Evolutionary conservation across 2,329 filamentous ascomycete species (phyloP).

Genomic region (Tolypocladium capitatum): DNA sequence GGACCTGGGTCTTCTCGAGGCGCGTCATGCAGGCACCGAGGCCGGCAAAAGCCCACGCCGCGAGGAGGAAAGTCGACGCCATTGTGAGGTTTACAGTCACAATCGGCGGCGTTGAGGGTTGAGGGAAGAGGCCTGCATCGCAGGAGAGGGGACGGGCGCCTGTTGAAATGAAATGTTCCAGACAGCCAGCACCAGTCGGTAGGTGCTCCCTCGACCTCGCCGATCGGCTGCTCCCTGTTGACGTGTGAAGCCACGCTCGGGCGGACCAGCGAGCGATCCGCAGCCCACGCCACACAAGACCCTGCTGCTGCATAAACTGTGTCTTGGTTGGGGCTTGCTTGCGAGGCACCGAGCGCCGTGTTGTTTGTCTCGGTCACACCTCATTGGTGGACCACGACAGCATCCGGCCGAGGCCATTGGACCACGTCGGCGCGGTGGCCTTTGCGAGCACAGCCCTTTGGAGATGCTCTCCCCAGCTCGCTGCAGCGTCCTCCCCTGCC

Average conservation of each 20-base stretch:
- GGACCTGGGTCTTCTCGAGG: slow-evolving; percentile 13
- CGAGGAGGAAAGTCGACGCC: slow-evolving; percentile 5
- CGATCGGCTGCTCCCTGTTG: background rate
- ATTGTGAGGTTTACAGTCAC: slow-evolving; percentile 1
- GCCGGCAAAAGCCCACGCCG: slow-evolving; percentile 10
- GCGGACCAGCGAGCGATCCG: no score
- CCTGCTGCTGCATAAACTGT: no score
- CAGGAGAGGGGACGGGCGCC: background rate
- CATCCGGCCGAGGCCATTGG: no score
- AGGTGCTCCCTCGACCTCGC: background rate
- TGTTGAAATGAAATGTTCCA: background rate
- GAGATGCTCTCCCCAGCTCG: no score
- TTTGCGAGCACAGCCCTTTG: no score
- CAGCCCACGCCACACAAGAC: no score
- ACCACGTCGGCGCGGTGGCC: no score
- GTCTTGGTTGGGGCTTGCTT: no score
- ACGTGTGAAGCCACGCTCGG: background rate
- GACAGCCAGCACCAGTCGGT: background rate
- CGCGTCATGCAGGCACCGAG: slow-evolving; percentile 10
- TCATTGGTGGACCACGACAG: no score
- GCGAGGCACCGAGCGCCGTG: no score
- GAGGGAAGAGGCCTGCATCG: background rate
- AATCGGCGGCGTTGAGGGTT: background rate
- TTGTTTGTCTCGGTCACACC: no score
- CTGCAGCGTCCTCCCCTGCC: no score